Base-by-base conservation (phyloP, 1,139 yeast genomes). In the Cylindricascospora bacillispora region DNA sequence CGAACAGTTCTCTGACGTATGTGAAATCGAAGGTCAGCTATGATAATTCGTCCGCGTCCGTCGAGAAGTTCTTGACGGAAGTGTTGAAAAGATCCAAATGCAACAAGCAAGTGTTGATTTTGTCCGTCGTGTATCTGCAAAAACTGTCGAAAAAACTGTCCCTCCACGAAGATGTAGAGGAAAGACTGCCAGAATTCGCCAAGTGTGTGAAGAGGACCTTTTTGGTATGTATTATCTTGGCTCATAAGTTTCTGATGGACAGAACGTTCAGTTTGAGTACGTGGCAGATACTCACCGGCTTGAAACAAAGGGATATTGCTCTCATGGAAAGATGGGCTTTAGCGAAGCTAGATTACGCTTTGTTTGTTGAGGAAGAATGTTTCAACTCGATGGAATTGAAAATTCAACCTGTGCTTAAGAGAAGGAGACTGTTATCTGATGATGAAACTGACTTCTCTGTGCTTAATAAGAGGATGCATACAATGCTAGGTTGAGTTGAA, bases 311-410 rank as follows among this genome's bases (percentile, higher is more conserved):
- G 27, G 48, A 39, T 24, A 27, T 52, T n/a, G 29, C 47, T 3
- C 35, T 33, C 18, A 48, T 50, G 52, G 57, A 52, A 36, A 40
- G 52, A 13, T 52, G 54, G 54, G 43, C 49, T 36, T 38, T 52
- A 20, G 33, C 29, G 6, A 44, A 36, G 23, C 37, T 52, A 25
- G 39, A 49, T 22, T 51, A 44, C 31, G 38, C 38, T 14, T 34
- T 51, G 15, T 35, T 32, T 29, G 32, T 42, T 7, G n/a, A n/a
- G n/a, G n/a, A n/a, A n/a, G 10, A 18, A 18, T 10, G 9, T 18
- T 18, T 10, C 21, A 10, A 7, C 10, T 18, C 10, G 21, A 18
- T 18, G 7, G 21, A 18, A 18, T 18, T 7, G 21, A 18, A 18
- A 7, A n/a, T n/a, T n/a, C n/a, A n/a, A n/a, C n/a, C n/a, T n/a